Base-by-base conservation (phyloP, 768 basidiomycete species). In the Suillus plorans region DNA sequence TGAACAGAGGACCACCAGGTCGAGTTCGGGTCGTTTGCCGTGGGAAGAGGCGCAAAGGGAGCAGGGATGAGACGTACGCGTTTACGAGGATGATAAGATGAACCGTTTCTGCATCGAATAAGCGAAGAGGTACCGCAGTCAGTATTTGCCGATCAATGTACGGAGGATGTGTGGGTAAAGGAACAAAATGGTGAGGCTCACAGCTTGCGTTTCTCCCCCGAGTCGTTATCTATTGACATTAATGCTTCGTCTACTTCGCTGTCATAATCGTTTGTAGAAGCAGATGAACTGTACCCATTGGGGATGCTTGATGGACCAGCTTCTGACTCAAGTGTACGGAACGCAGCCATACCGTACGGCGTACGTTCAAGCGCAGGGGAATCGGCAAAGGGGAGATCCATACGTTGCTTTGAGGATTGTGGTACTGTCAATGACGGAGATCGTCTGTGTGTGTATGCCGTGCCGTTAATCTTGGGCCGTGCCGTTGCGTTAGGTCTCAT, bases 1-100 rank as follows among this genome's bases (percentile, higher is more conserved):
- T 86, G 85, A 44, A 87, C 81, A 4, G 88, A 89, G 36, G 84
- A 80, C 92, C 92, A 94, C 92, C 92, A 94, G 7, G 89, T 74
- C 44, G 87, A 84, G 7, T 81, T 79, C 4, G 80, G 69, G 49
- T 85, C 84, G 55, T 81, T 79, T 63, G 80, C 78, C 22, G 78
- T 79, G 45, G 80, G 75, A 18, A 71, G 37, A 8, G 49, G 62
- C 39, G 44, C 37, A 37, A 45, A 47, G 14, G 53, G 47, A 28
- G 61, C 60, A 62, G 34, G 76, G 1, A 76, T 79, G 28, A 82
- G 82, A 41, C 89, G 84, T 14, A 80, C 76, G 45, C 89, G 87
- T 77, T 92, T 93, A 45, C 84, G 82, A 9, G 89, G 85, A 45
- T 87, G 84, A 62, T 76, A 68, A 53, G 81, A 81, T 9, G 64